Evolutionary conservation across 2,329 filamentous ascomycete species (phyloP).

Genomic region (Trichoderma pleuroti): DNA sequence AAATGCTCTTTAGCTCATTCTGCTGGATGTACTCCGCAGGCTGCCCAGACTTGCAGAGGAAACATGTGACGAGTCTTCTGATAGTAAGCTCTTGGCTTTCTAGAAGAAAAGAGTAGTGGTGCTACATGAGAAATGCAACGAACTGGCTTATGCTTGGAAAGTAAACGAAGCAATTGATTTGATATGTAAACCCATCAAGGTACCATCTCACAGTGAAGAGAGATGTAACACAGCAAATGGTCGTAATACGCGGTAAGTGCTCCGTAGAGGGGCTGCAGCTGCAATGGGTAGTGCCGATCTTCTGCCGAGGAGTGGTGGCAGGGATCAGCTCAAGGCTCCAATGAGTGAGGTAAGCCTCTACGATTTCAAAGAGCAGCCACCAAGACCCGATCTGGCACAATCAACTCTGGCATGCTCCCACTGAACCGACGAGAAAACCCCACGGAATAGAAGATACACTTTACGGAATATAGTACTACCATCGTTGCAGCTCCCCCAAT

Average conservation of each 20-base stretch:
- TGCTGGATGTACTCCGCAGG: background rate
- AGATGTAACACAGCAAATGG: background rate
- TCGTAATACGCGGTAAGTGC: background rate
- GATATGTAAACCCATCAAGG: background rate
- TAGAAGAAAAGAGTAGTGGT: background rate
- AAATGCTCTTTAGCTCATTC: background rate
- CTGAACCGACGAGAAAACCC: background rate
- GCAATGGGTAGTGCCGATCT: slow-evolving; percentile 28
- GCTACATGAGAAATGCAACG: background rate
- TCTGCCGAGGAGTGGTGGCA: slow-evolving; percentile 29
- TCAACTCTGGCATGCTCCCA: slow-evolving; percentile 10
- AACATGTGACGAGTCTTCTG: background rate
- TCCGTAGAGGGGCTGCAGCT: background rate
- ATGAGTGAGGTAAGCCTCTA: slow-evolving; percentile 39
- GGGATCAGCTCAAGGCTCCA: slow-evolving; percentile 37
- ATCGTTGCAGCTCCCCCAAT: slow-evolving; percentile 19
- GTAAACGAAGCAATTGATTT: background rate
- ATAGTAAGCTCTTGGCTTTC: background rate
- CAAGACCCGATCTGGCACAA: slow-evolving; percentile 18
- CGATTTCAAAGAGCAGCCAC: slow-evolving; percentile 27
- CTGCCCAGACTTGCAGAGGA: background rate
- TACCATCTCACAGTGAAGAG: background rate
- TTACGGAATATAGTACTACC: background rate
- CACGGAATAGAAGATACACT: background rate
- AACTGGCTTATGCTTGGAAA: background rate